Evolutionary conservation across 1,139 yeast genomes (phyloP).

Genomic region (Hemisphaericaspora xylofermentans): DNA sequence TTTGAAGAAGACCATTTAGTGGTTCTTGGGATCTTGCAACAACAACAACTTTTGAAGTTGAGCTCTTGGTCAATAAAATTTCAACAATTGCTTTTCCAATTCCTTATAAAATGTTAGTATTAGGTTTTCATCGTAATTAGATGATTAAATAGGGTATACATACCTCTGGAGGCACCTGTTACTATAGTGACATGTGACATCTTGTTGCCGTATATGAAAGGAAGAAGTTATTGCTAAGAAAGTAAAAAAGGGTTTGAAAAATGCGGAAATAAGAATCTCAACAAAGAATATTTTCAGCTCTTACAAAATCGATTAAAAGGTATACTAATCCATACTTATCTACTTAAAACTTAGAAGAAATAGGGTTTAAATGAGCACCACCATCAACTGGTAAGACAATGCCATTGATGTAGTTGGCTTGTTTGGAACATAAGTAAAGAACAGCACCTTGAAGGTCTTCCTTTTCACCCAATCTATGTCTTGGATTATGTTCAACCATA

Average conservation of each 20-base stretch:
- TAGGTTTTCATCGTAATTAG: too few species aligned
- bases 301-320: background rate
- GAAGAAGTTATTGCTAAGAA: background rate
- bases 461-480: slow-evolving; percentile 61
- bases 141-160: too few species aligned
- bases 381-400: slow-evolving; percentile 77
- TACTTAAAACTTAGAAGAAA: slow-evolving; percentile 18
- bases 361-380: slow-evolving; percentile 44
- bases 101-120: slow-evolving; percentile 41
- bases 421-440: slow-evolving; percentile 58
- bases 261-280: background rate
- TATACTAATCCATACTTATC: background rate
- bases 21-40: slow-evolving; percentile 64
- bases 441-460: slow-evolving; percentile 62
- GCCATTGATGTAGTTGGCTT: slow-evolving; percentile 67
- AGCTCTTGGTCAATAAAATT: slow-evolving; percentile 39
- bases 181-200: slow-evolving; percentile 33
- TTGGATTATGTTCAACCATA: slow-evolving; percentile 54
- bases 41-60: slow-evolving; percentile 56
- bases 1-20: slow-evolving; percentile 40
- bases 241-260: background rate
- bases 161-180: slow-evolving; percentile 69
- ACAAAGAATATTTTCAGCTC: too few species aligned
- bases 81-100: slow-evolving; percentile 75
- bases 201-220: background rate